Conservation (phyloP, 176 grass and related monocot species). For the Phoenix dactylifera region DNA sequence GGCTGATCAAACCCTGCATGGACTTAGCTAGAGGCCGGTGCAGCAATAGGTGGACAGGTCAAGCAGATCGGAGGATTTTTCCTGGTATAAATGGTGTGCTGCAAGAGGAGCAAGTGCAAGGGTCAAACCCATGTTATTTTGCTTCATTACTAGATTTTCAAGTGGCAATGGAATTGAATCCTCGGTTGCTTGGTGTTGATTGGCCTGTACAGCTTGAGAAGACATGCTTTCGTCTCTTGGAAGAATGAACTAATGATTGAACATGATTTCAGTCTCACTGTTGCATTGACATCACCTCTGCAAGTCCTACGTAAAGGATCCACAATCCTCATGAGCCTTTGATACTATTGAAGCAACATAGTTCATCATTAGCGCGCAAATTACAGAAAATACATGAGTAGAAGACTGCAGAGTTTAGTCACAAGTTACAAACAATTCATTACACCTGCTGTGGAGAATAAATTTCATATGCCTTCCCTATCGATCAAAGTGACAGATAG, state of each 20-base stretch:
- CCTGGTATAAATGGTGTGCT: constrained; percentile 16
- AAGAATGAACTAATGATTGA: constrained; percentile 13
- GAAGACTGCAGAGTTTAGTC: too few species aligned
- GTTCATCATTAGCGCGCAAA: too few species aligned
- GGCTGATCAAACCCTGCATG: constrained; percentile 45
- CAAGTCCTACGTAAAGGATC: too few species aligned
- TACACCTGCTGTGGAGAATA: too few species aligned
- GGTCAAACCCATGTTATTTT: constrained; percentile 12
- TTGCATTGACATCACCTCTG: too few species aligned
- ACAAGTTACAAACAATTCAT: too few species aligned
- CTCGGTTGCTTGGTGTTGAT: constrained; percentile 28
- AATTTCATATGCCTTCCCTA: too few species aligned
- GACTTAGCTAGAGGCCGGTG: constrained; percentile 47
- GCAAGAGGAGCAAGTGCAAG: background rate
- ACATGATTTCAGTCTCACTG: too few species aligned
- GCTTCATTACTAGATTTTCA: constrained; percentile 54
- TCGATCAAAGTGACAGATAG: too few species aligned
- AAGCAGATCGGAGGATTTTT: constrained; percentile 15
- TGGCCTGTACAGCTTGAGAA: constrained; percentile 30
- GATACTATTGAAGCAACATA: too few species aligned
- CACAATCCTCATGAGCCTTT: too few species aligned
- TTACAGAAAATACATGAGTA: too few species aligned
- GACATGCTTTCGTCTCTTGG: constrained; percentile 28
- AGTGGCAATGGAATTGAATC: constrained; percentile 41
- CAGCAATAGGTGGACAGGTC: background rate